phyloP scores from a whole-genome alignment of 2,329 filamentous ascomycete genomes.

The Fusarium brevicatenulatum region DNA sequence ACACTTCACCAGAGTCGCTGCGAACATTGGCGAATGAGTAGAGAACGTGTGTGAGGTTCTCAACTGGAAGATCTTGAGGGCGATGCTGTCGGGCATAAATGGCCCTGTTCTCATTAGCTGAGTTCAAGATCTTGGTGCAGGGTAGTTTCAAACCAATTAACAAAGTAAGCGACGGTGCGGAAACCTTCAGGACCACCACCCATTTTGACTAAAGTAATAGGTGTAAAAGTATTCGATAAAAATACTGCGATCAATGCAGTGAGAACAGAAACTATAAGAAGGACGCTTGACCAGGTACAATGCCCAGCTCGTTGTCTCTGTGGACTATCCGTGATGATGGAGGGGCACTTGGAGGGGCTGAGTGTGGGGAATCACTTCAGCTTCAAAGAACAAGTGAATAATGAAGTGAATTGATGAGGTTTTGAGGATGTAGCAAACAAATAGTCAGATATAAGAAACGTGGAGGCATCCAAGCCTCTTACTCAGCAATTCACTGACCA shows the following conservation, averaged over 20 bases:
- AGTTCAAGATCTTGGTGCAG: not conserved
- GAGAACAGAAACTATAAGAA: slow-evolving; percentile 15
- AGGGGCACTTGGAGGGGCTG: slow-evolving; percentile 27
- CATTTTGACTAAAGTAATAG: slow-evolving; percentile 47
- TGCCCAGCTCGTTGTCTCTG: slow-evolving; percentile 10
- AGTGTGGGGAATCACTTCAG: slow-evolving; percentile 29
- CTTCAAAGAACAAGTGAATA: not conserved
- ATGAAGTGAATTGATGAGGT: not conserved
- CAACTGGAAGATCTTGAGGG: slow-evolving; percentile 83
- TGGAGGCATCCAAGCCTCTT: slow-evolving; percentile 32
- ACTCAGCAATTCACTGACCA: slow-evolving; percentile 27
- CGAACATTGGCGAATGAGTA: slow-evolving; percentile 92
- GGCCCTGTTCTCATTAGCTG: slow-evolving; percentile 60
- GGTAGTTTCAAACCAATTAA: slow-evolving; percentile 66
- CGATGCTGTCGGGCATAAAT: slow-evolving; percentile 87
- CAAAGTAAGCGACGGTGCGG: slow-evolving; percentile 77
- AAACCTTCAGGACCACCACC: slow-evolving; percentile 63
- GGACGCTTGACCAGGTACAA: slow-evolving; percentile 22
- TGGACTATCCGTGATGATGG: slow-evolving; percentile 36
- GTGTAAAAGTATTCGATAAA: slow-evolving; percentile 7
- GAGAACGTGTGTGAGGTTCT: slow-evolving; percentile 87
- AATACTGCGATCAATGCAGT: slow-evolving; percentile 13
- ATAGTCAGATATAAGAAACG: slow-evolving; percentile 21
- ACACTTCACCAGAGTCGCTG: slow-evolving; percentile 83
- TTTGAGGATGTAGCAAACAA: not conserved